Evolutionary conservation across 495 filamentous ascomycete genomes (phyloP), one percentile per base, ranked within the genome.

Genomic region (Letharia columbiana): DNA sequence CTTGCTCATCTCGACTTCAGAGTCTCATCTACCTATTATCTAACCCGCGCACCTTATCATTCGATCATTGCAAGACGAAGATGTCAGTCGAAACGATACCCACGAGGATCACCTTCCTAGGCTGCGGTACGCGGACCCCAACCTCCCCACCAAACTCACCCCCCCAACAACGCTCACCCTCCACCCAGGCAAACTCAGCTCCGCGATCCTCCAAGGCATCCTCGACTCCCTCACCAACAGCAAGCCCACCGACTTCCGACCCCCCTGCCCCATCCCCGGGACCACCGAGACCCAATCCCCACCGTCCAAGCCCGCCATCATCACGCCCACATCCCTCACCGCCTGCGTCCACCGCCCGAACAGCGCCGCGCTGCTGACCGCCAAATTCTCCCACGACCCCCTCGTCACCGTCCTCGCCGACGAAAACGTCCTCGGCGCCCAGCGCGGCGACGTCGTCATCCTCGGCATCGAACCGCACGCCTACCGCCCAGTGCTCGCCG

Each of bases 391-490:
- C 40, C 1, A 37, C 2, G n/a, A 3, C 9, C 45, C 47, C 18
- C 6, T 23, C 17, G 62, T 64, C 11, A 67, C 61, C 15, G 62
- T 68, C 42, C 37, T 61, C n/a, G 58, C 64, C 9, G n/a, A 65
- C 12, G 33, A 61, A 3, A 72, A 72, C 42, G 66, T 69, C 18
- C 66, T 47, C 10, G 69, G 66, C 35, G 64, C 71, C 6, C 37
- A 71, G 35, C 45, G 57, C 63, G 66, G 58, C 7, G 45, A 69
- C 44, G 31, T 72, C 5, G 54, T 72, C 1, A 58, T 72, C 17
- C 54, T 72, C 3, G 70, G 69, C 28, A 60, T 66, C 35, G 67
- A 72, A 52, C 70, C 70, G 12, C 52, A 62, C 54, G 65, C 65
- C 37, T 60, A 61, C n/a, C 31, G 52, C 49, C 54, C 56, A n/a